Evolutionary conservation across 1,139 yeast species (phyloP), one percentile per base, ranked within the genome.

Genomic region (Blastobotrys persicus): DNA sequence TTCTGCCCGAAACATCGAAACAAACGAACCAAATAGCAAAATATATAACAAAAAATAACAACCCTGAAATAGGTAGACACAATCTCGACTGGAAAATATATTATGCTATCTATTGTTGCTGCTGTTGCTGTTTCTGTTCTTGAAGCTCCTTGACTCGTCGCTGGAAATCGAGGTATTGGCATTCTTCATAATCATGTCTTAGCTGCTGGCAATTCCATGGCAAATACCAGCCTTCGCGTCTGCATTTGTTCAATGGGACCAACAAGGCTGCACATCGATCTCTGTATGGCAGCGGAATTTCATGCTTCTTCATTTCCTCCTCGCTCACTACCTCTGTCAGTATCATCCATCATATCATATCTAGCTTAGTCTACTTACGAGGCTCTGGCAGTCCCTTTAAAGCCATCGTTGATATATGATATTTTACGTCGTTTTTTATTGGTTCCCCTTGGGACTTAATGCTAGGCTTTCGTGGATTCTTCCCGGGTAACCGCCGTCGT

Each of bases 181-280:
- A 87, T 64, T 85, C 87, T 70, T 87, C 95, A 77, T 91, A 88
- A 41, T 81, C 79, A 60, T 87, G 95, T 68, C 89, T 81, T 70
- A 85, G 89, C 58, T 83, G 85, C 55, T 78, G 77, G 70, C 96
- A 88, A 63, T 80, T 82, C 84, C 84, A 80, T 28, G 85, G 85
- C 63, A 79, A 55, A 58, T 70, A 80, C 63, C 72, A 69, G 13
- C 77, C 75, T 56, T 79, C 81, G 48, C 72, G 68, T 53, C 85
- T 77, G 63, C 85, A 80, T 59, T 77, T 76, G 66, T 78, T 78
- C 50, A 80, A 67, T 17, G 95, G 84, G 20, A 80, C 85, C 63
- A 84, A 77, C 63, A 87, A 75, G 31, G 83, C 77, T 3, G 95
- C 94, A 69, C 96, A 88, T 70, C 95, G 80, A 67, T 88, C 96